phyloP scores from a whole-genome alignment of 2,329 filamentous ascomycete genomes.

The Penicillium griseofulvum region DNA sequence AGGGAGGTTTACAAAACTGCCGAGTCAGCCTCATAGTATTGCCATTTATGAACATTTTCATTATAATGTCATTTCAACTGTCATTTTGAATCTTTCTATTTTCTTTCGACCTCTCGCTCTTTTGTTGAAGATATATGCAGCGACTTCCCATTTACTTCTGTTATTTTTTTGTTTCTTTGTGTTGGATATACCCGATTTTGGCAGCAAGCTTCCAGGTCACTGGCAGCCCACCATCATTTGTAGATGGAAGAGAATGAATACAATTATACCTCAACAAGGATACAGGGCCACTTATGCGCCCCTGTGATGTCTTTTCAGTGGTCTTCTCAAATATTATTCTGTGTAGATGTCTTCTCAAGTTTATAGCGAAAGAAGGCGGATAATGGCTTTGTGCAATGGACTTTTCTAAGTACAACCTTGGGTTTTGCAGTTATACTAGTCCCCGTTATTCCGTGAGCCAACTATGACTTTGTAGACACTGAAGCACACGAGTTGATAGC shows the following conservation, averaged over 20 bases:
- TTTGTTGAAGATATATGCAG: background rate
- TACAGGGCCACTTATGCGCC: too few species aligned
- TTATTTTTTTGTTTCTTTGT: background rate
- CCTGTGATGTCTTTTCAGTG: too few species aligned
- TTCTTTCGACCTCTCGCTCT: background rate
- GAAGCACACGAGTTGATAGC: background rate
- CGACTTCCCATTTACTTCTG: background rate
- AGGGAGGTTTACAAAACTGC: constrained; percentile 33
- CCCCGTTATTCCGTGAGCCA: background rate
- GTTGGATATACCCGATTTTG: constrained; percentile 5
- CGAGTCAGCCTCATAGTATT: constrained; percentile 15
- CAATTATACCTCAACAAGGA: constrained; percentile 2
- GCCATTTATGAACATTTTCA: background rate
- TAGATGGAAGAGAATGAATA: background rate
- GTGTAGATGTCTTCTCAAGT: too few species aligned
- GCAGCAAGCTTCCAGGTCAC: background rate
- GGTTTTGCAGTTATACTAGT: background rate
- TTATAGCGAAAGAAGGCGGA: too few species aligned
- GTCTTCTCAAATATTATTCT: too few species aligned
- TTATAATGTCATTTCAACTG: background rate
- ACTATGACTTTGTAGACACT: background rate
- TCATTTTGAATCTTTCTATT: background rate
- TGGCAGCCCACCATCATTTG: background rate
- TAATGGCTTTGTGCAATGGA: too few species aligned
- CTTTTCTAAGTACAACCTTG: too few species aligned